phyloP scores from a whole-genome alignment of 2,329 filamentous ascomycete species.

The Trichophyton benhamiae region DNA sequence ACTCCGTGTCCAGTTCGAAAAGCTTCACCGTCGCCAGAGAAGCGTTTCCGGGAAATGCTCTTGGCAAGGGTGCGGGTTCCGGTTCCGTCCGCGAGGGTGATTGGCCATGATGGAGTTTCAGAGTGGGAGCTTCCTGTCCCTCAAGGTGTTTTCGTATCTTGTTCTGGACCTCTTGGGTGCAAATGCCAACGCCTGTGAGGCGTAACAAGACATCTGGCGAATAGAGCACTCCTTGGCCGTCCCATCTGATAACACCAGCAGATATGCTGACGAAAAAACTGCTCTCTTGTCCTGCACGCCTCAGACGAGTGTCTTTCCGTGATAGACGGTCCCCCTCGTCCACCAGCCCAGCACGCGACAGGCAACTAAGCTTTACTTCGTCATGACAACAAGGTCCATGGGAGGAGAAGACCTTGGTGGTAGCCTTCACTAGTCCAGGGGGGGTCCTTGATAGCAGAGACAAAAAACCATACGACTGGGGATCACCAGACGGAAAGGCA shows the following conservation, averaged over 20 bases:
- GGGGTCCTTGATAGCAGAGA: background rate
- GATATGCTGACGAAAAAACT: background rate
- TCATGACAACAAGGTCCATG: background rate
- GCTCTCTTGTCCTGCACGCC: too few species aligned
- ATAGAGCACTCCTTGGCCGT: background rate
- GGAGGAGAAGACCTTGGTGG: background rate
- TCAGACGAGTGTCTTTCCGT: background rate
- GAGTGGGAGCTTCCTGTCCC: background rate
- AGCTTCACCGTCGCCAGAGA: background rate
- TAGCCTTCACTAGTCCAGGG: background rate
- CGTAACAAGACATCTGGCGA: too few species aligned
- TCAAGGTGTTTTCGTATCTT: background rate
- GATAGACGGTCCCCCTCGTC: background rate
- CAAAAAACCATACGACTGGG: background rate
- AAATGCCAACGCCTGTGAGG: too few species aligned
- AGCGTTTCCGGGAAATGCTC: background rate
- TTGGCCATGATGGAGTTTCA: background rate
- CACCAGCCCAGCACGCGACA: background rate
- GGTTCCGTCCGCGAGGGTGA: background rate
- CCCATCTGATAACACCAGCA: background rate
- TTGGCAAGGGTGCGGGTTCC: constrained; percentile 1
- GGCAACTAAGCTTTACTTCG: background rate
- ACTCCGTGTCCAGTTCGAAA: background rate
- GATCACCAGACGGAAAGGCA: background rate
- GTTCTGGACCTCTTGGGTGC: background rate